Base-by-base conservation (phyloP, 257 asterid species). In the Solanum tarijense region DNA sequence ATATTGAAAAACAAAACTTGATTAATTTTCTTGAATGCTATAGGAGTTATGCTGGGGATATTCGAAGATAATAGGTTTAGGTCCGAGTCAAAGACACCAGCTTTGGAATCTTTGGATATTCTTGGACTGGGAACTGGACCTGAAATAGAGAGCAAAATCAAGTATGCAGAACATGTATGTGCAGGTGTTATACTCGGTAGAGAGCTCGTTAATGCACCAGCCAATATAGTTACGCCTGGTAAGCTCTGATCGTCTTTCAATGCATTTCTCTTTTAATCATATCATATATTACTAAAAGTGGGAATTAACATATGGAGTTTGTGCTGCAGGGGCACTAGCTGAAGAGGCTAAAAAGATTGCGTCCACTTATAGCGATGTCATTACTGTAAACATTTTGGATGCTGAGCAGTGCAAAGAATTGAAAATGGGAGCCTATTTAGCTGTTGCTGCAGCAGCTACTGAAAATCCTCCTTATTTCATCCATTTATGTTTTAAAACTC, bases 211-310 rank as follows among this genome's bases (percentile, higher is more conserved):
- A 96, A 97, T 90, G 96, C 99, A 72, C 99, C 99, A 12, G 98
- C 99, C 79, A 96, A 97, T 88, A 96, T 97, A 86, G 94, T 97
- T 90, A 97, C 98, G 20, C 99, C 99, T 87, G 99, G 98, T 97
- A 48, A 41, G 98, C n/a, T n/a, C n/a, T 95, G 12, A 84, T 68
- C 68, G 5, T 60, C 79, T 13, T 39, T 84, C 7, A 12, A 9
- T 23, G 18, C 69, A 58, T 52, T 52, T 83, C 69, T 38, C 71
- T 68, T 21, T 58, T 1, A 55, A 66, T 48, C 8, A 14, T 48
- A 48, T 48, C 60, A 16, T 48, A 48, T 14, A 14, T 48, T 48
- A 48, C 60, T 14, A 48, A 48, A 48, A 48, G 58, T 48, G 21
- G 0, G 58, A 48, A 48, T 5, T 48, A 48, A 18, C n/a, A 41